These are phyloP conservation scores for Malus hybrid DNA, from an alignment of 331 rosid species.

Conservation along the genomic window DNA sequence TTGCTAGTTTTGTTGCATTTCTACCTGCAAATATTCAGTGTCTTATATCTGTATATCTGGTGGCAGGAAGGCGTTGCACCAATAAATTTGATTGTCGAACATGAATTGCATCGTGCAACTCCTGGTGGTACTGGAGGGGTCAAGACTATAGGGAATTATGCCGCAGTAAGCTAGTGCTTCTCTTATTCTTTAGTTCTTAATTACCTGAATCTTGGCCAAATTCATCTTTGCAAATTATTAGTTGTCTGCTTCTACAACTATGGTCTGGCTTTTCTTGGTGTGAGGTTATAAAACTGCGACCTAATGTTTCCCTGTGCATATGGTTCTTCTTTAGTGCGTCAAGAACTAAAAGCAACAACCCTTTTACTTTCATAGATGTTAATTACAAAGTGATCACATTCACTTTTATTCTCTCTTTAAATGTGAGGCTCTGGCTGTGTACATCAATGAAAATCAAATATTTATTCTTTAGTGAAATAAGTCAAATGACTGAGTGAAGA, in stretches of 20 bases:
- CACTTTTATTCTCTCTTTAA: not conserved
- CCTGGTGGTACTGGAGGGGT: constrained; percentile 99
- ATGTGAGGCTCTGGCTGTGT: not conserved
- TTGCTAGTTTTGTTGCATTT: not conserved
- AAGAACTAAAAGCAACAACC: not conserved
- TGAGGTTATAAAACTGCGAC: not conserved
- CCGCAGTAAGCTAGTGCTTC: constrained; percentile 59
- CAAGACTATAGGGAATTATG: constrained; percentile 97
- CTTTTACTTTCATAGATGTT: not conserved
- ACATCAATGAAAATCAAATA: not conserved
- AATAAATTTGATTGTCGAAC: constrained; percentile 76
- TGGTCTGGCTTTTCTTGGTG: not conserved
- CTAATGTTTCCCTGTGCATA: not conserved
- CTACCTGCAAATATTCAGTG: not conserved
- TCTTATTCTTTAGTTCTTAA: not conserved
- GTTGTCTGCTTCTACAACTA: not conserved
- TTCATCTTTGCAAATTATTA: not conserved
- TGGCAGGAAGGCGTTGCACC: constrained; percentile 94
- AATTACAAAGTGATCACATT: not conserved
- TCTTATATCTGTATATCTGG: constrained; percentile 10
- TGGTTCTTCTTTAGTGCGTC: not conserved
- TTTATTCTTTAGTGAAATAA: not conserved
- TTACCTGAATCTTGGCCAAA: not conserved
- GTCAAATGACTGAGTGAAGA: not conserved
- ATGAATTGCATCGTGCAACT: constrained; percentile 90